Evolutionary conservation across 2,329 filamentous ascomycete genomes (phyloP).

Genomic region (Calonectria crousiana): DNA sequence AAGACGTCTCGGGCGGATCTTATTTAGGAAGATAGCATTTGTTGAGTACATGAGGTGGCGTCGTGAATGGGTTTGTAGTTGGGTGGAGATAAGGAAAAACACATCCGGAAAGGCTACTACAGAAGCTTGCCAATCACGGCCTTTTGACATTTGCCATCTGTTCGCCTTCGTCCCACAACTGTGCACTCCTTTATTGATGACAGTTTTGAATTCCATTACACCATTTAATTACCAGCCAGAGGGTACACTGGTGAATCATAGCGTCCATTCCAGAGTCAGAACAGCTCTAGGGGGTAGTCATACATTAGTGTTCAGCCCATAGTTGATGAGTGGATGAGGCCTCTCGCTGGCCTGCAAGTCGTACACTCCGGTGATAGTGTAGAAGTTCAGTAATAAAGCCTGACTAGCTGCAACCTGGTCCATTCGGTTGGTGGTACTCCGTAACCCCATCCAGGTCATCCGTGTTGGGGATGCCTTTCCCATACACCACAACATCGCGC

Average conservation of each 20-base stretch:
- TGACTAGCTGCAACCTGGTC: not conserved
- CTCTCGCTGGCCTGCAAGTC: not conserved
- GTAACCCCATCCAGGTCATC: constrained; percentile 31
- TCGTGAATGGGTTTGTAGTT: not conserved
- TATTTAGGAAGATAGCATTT: not conserved
- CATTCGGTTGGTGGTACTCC: not conserved
- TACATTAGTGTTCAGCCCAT: not conserved
- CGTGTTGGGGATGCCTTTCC: constrained; percentile 26
- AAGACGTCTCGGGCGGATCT: not conserved
- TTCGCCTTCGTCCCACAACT: not conserved
- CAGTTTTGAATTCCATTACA: not conserved
- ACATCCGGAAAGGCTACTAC: not conserved
- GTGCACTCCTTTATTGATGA: not conserved
- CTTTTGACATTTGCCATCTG: not conserved
- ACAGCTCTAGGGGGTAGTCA: not conserved
- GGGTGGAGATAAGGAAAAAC: not conserved
- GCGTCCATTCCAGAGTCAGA: not conserved
- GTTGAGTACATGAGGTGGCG: not conserved
- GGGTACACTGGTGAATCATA: not conserved
- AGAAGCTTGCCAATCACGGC: not conserved
- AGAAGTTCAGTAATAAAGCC: not conserved
- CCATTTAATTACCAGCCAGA: not conserved
- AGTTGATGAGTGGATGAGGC: not conserved
- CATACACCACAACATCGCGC: constrained; percentile 28
- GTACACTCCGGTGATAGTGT: too few relatives aligned